Base-by-base conservation (phyloP, 352 stramenopile species). In the Blastocystis sp. region DNA sequence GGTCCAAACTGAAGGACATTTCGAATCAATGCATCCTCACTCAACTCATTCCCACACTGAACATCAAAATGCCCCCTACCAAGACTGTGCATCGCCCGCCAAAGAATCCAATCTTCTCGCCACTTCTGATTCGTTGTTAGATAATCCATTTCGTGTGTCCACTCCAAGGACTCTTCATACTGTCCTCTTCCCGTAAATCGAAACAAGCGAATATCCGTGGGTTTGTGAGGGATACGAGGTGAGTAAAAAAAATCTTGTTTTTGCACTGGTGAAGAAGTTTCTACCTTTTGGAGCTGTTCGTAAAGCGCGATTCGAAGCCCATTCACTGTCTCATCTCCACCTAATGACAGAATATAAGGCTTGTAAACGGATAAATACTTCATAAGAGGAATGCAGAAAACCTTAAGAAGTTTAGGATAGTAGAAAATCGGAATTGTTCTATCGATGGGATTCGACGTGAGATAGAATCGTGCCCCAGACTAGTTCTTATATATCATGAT, bases 301-400 rank as follows among this genome's bases (percentile, higher is more conserved):
- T n/a, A n/a, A 62, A 40, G 3, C n/a, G 70, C 17, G 19, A 7
- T 9, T 17, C 62, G 37, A 11, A 81, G 70, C 0, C n/a, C 1
- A 19, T 22, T 30, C 33, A 68, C 30, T 15, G 73, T 66, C 11
- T 9, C 11, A 1, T 24, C 40, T 37, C 27, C 15, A 15, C 15
- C 4, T 6, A 84, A 11, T 35, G 13, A 40, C 9, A 68, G n/a
- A 13, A 33, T n/a, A 66, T 22, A 48, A 13, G 48, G 53, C 6
- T 53, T 35, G 27, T 24, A 53, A 9, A 40, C 48, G 15, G 19
- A 13, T 22, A n/a, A 24, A 51, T 84, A 84, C 30, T 84, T 84
- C 19, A 37, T n/a, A 6, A 84, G n/a, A 11, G 73, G 73, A 27
- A 84, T 53, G n/a, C 73, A 84, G 30, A 54, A 69, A 13, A 84